Percentiles rank a stretch among this genome's conserved stretches.
Conservation (phyloP, 305 asterid genomes). For the Plantago rigida region DNA sequence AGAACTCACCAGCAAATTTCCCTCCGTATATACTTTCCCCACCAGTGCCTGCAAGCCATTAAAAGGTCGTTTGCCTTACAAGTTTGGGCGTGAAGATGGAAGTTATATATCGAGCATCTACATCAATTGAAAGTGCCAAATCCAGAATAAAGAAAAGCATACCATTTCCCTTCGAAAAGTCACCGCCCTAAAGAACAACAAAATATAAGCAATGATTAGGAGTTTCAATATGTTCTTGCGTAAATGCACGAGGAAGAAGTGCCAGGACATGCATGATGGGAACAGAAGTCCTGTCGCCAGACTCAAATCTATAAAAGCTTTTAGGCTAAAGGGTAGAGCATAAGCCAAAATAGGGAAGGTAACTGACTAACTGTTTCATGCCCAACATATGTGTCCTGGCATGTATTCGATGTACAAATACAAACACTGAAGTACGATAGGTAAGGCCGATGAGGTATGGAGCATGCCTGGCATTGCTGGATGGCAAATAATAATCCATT, state of each 20-base stretch:
- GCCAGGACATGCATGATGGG: conserved; percentile 4
- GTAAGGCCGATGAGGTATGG: no score
- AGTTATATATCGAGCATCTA: conserved; percentile 45
- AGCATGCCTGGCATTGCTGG: no score
- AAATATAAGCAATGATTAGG: conserved; percentile 25
- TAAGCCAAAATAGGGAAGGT: not conserved
- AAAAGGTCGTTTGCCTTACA: conserved; percentile 59
- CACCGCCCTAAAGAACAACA: conserved; percentile 69
- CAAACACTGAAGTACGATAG: no score
- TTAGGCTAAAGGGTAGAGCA: conserved; percentile 2
- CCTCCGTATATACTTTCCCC: conserved; percentile 98
- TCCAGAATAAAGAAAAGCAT: conserved; percentile 56
- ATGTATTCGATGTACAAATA: no score
- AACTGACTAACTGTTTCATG: no score
- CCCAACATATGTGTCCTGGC: no score
- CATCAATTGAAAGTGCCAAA: conserved; percentile 51
- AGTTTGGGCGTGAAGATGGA: conserved; percentile 60
- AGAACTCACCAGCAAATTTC: conserved; percentile 65
- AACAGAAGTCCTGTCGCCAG: not conserved
- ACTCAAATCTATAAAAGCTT: not conserved
- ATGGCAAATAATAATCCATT: no score
- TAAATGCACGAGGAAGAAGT: not conserved
- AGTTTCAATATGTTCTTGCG: conserved; percentile 7
- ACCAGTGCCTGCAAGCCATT: conserved; percentile 98
- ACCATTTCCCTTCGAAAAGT: conserved; percentile 95